phyloP scores from a whole-genome alignment of 768 basidiomycete genomes.

The Lentinula raphanica region DNA sequence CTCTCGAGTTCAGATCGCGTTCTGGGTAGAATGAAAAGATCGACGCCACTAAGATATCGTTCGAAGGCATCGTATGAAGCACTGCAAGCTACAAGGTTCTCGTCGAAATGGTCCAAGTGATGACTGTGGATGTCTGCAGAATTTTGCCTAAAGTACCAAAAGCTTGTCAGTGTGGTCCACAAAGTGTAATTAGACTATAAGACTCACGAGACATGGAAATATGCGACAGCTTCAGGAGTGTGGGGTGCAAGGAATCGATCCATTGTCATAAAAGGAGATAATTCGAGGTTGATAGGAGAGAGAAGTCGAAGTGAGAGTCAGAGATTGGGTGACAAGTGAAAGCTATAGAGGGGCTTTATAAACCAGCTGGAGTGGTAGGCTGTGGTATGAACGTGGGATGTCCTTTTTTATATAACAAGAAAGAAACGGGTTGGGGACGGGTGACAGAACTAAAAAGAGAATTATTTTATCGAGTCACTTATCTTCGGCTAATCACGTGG shows the following conservation, averaged over 20 bases:
- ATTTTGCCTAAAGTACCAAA: slow-evolving; percentile 7
- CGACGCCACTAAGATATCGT: slow-evolving; percentile 65
- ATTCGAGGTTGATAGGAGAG: neutral
- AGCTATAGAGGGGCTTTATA: neutral
- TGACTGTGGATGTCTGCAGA: slow-evolving; percentile 65
- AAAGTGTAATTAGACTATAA: neutral
- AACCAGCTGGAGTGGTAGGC: neutral
- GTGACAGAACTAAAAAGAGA: neutral
- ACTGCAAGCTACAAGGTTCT: slow-evolving; percentile 68
- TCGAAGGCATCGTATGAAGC: slow-evolving; percentile 79
- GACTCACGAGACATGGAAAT: slow-evolving; percentile 61
- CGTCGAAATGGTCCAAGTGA: slow-evolving; percentile 46
- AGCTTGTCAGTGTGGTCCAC: slow-evolving; percentile 8
- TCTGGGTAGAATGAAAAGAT: slow-evolving; percentile 66
- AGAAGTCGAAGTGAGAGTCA: neutral
- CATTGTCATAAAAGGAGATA: slow-evolving; percentile 36
- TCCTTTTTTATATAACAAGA: neutral
- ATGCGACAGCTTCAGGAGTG: slow-evolving; percentile 68
- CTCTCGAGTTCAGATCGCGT: slow-evolving; percentile 63
- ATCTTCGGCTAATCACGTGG: neutral
- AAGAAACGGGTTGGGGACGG: neutral
- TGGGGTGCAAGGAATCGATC: slow-evolving; percentile 71
- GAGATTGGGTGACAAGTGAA: neutral
- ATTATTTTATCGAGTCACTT: neutral
- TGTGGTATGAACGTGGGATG: neutral